phyloP scores from a whole-genome alignment of 2,329 filamentous ascomycete genomes.

The Beauveria medogensis region DNA sequence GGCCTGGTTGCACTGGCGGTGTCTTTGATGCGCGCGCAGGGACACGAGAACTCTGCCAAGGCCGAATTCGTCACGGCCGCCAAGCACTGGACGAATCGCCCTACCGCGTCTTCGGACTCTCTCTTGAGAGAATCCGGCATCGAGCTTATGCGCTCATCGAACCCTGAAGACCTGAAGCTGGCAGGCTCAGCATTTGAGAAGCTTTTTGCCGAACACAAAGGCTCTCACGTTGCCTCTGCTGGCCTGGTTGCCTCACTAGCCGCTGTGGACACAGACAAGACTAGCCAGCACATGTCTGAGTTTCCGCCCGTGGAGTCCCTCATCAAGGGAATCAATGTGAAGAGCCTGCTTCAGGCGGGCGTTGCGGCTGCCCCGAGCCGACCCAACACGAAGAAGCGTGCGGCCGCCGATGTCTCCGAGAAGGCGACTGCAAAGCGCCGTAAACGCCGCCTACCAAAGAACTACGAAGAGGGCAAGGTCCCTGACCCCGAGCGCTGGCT shows the following conservation, averaged over 20 bases:
- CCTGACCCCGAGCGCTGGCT: conserved; percentile 91
- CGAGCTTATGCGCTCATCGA: conserved; percentile 69
- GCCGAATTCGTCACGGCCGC: conserved; percentile 71
- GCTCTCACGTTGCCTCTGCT: conserved; percentile 63
- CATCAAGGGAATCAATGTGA: conserved; percentile 51
- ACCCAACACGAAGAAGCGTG: conserved; percentile 40
- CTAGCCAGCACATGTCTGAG: conserved; percentile 44
- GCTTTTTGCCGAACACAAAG: conserved; percentile 57
- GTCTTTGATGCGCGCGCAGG: conserved; percentile 68
- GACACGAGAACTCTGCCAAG: conserved; percentile 64
- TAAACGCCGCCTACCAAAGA: conserved; percentile 59
- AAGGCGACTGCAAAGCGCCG: conserved; percentile 49
- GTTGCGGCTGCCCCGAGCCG: conserved; percentile 39
- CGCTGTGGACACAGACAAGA: conserved; percentile 47
- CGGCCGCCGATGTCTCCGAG: conserved; percentile 24
- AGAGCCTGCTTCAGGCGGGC: conserved; percentile 56
- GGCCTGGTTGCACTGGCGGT: conserved; percentile 76
- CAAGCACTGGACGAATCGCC: conserved; percentile 66
- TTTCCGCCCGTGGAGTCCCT: conserved; percentile 58
- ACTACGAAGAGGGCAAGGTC: conserved; percentile 68
- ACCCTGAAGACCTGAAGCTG: conserved; percentile 55
- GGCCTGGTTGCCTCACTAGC: conserved; percentile 82
- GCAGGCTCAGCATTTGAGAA: conserved; percentile 74
- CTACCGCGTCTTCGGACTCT: conserved; percentile 38
- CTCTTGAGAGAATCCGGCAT: conserved; percentile 77